Conservation (phyloP, 495 filamentous ascomycete species). For the Penicillium manginii region DNA sequence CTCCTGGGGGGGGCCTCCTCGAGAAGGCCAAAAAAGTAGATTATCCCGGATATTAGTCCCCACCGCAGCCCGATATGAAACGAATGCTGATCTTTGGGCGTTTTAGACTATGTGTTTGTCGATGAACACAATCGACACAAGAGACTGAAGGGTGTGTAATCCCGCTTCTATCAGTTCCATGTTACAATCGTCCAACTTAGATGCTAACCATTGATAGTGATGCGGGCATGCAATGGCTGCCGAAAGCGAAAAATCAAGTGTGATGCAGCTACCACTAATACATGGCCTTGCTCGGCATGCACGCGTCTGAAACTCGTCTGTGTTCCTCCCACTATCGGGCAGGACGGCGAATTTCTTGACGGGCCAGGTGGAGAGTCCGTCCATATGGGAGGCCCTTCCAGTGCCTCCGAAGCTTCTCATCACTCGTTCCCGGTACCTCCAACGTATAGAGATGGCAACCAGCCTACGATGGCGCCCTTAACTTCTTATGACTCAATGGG, state of each 20-base stretch:
- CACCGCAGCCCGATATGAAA: not conserved
- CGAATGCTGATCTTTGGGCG: conserved; percentile 9
- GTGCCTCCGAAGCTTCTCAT: conserved; percentile 31
- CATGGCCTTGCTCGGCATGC: conserved; percentile 97
- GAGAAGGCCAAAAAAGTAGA: conserved; percentile 52
- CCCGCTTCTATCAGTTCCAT: not conserved
- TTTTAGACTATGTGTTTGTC: conserved; percentile 95
- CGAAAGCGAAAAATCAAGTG: conserved; percentile 85
- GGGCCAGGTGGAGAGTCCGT: conserved; percentile 33
- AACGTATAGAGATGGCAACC: conserved; percentile 31
- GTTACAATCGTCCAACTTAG: conserved; percentile 11
- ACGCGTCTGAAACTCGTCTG: conserved; percentile 90
- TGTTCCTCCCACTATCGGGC: conserved; percentile 84
- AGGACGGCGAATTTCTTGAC: conserved; percentile 73
- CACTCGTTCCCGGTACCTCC: conserved; percentile 37
- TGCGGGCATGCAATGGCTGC: conserved; percentile 98
- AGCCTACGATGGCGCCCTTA: conserved; percentile 29
- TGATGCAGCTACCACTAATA: conserved; percentile 96
- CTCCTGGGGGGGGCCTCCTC: conserved; percentile 47
- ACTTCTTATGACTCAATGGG: conserved; percentile 41
- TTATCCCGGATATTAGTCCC: not conserved
- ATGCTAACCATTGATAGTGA: conserved; percentile 61
- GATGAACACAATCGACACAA: conserved; percentile 99
- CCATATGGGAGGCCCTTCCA: conserved; percentile 27
- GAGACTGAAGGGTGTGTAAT: conserved; percentile 80